These are phyloP conservation scores for Sphenostylis stenocarpa DNA, from an alignment of 306 rosid genomes.

Conservation along the genomic window DNA sequence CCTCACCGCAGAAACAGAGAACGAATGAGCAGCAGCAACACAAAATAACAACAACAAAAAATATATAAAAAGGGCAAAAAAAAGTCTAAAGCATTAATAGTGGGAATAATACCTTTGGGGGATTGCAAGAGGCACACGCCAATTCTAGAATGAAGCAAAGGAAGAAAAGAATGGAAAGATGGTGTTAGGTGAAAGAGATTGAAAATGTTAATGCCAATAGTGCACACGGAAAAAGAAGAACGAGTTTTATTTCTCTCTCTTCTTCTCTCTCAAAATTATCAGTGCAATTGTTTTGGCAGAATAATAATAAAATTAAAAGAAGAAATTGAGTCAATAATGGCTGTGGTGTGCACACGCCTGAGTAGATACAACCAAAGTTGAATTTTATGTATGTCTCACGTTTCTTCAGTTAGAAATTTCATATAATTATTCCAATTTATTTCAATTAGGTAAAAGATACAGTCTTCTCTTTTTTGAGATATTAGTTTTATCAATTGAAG, in stretches of 20 bases:
- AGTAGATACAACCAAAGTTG: slow-evolving; percentile 12
- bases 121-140: slow-evolving; percentile 40
- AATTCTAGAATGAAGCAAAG: neutral
- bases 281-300: neutral
- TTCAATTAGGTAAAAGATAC: too few species aligned
- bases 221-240: neutral
- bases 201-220: neutral
- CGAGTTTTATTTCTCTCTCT: neutral
- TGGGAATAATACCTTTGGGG: slow-evolving; percentile 34
- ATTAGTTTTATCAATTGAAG: too few species aligned
- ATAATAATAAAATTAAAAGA: neutral
- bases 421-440: neutral
- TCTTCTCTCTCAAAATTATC: neutral
- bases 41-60: neutral
- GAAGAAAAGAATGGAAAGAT: slow-evolving; percentile 39
- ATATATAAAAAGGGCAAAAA: neutral
- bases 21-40: neutral
- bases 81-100: neutral
- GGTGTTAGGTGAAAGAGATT: slow-evolving; percentile 35
- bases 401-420: neutral
- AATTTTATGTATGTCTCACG: neutral
- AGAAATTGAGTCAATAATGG: slow-evolving; percentile 33
- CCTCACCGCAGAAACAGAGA: slow-evolving; percentile 15
- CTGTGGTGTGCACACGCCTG: slow-evolving; percentile 67
- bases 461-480: too few species aligned